Evolutionary conservation across 345 rosid species (phyloP), one percentile per base, ranked within the genome.

Genomic region (Balakata baccata): DNA sequence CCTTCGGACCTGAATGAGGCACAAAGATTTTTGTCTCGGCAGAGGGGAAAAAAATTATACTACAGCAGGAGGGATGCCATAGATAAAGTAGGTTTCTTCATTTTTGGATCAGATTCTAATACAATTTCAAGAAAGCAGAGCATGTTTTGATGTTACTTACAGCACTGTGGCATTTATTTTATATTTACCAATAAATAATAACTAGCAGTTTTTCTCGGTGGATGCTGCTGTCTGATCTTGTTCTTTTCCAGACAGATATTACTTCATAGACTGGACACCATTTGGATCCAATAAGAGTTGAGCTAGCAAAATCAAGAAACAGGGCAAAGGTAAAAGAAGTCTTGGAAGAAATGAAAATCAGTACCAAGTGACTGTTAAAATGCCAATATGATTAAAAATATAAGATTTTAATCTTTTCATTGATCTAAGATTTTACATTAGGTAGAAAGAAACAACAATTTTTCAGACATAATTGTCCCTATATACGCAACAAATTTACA

Each of bases 131-230:
- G 70, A 43, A 61, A 47, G 62, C 58, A 23, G 52, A 43, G 37
- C 34, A 74, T 57, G 57, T 58, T 75, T 68, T 67, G 68, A 47
- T 46, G 17, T 65, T 60, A 25, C 41, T 20, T 68, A 49, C 39
- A 25, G 16, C 49, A 7, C 9, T 51, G n/a, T 64, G 10, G 60
- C 70, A 70, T 70, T 63, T 53, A n/a, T 64, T 76, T 56, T 23
- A 53, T 64, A 64, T 70, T 38, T 11, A 54, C 71, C 51, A 72
- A 71, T 64, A 70, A 76, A 76, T 64, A 64, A 69, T 75, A 60
- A 6, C 10, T 52, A 7, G 66, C 66, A 46, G 29, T 39, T 38
- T 50, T 66, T 46, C 11, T 72, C 20, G 29, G 39, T 61, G 18
- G n/a, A 34, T 22, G 3, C 63, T 38, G 63, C 54, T 22, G 5